Conservation (phyloP, 371 early-diverging fungal genomes). For the Syncephalastrum racemosum region DNA sequence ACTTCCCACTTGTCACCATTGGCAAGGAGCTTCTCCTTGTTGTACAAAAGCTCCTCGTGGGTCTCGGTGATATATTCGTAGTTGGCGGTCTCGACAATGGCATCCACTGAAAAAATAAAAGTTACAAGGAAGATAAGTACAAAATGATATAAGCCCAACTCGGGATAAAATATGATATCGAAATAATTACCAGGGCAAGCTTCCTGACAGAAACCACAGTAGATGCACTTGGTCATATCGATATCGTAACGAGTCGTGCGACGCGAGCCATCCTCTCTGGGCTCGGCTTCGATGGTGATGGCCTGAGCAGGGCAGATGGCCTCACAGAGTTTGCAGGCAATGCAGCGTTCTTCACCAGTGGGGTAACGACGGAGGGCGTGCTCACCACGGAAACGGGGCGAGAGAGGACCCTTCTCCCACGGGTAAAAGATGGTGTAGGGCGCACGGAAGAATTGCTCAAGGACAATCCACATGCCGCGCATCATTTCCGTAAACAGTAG, state of each 20-base stretch:
- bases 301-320: conserved; percentile 98
- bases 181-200: conserved; percentile 48
- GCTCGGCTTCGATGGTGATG: conserved; percentile 98
- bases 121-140: neutral
- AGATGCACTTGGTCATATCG: conserved; percentile 98
- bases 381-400: conserved; percentile 96
- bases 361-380: conserved; percentile 96
- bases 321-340: conserved; percentile 98
- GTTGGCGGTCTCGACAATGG: conserved; percentile 97
- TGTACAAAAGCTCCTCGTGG: conserved; percentile 94
- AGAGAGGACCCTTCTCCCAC: conserved; percentile 92
- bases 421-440: conserved; percentile 97
- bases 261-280: conserved; percentile 93
- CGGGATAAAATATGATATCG: neutral
- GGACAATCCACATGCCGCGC: conserved; percentile 89
- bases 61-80: conserved; percentile 97
- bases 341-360: conserved; percentile 97
- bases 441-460: conserved; percentile 93
- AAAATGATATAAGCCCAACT: neutral
- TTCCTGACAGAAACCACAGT: conserved; percentile 97
- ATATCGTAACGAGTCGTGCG: conserved; percentile 98
- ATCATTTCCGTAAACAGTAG: conserved; percentile 91
- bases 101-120: conserved; percentile 69
- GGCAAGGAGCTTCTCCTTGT: conserved; percentile 96
- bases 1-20: conserved; percentile 99